Evolutionary conservation across 2,329 filamentous ascomycete genomes (phyloP).

Genomic region (Exophiala calicioides): DNA sequence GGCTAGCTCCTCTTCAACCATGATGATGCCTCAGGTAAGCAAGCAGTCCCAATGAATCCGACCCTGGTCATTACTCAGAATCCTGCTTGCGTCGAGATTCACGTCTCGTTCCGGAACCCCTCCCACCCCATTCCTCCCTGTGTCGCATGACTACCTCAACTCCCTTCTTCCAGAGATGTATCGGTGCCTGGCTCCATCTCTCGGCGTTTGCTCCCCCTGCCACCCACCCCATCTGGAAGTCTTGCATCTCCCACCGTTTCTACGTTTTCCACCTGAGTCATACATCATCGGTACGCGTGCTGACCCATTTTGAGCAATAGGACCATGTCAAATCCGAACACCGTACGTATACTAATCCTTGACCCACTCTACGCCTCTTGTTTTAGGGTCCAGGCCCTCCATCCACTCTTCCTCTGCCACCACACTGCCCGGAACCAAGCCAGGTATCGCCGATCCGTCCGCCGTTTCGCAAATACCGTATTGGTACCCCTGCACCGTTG

Average conservation of each 20-base stretch:
- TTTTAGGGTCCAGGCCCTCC: conserved; percentile 11
- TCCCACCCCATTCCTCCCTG: conserved; percentile 15
- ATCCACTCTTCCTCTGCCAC: conserved; percentile 1
- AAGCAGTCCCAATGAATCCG: conserved; percentile 8
- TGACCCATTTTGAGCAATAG: conserved; percentile 28
- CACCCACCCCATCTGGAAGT: conserved; percentile 5
- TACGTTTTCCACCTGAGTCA: conserved; percentile 5
- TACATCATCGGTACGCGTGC: conserved; percentile 16
- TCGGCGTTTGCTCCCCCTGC: conserved; percentile 3
- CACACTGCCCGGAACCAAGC: no score
- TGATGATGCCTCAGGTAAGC: conserved; percentile 33
- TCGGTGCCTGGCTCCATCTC: conserved; percentile 21
- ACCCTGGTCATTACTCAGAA: conserved; percentile 25
- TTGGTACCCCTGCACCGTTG: no score
- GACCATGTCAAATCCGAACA: conserved; percentile 27
- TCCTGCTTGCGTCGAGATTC: conserved; percentile 13
- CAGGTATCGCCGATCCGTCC: conserved; percentile 17
- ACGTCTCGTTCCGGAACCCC: conserved; percentile 7
- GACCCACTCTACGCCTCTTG: conserved; percentile 18
- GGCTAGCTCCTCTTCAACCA: conserved; percentile 23
- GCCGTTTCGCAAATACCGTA: conserved; percentile 12
- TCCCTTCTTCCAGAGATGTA: not conserved
- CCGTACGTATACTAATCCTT: conserved; percentile 29
- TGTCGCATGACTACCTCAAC: conserved; percentile 14
- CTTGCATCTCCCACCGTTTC: conserved; percentile 13